Evolutionary conservation across 257 asterid species (phyloP), one percentile per base, ranked within the genome.

Genomic region (Pogostemon cablin): DNA sequence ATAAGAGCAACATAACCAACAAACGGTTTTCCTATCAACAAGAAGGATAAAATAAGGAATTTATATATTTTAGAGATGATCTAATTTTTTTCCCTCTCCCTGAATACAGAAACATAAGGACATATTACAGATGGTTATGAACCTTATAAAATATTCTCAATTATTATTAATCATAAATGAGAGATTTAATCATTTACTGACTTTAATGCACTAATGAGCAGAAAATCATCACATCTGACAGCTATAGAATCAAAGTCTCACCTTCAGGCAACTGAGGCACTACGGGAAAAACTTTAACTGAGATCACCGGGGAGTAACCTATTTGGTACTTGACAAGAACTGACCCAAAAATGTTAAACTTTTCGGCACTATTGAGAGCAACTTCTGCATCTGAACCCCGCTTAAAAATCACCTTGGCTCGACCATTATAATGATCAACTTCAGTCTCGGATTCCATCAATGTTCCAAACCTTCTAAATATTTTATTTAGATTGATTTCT

Each of bases 361-460:
- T 83, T 68, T 80, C 84, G 0, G 86, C 87, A 76, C 98, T 92
- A 71, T 80, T 80, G 44, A 55, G 82, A 65, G 98, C 98, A 71
- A 86, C 86, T 79, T 88, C 92, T 65, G 98, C 98, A 73, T 92
- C 98, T 11, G 88, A 74, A 54, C 96, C 96, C 75, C 85, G 83
- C 74, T 92, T 92, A 72, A 89, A 90, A 72, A 90, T 85, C 63
- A 92, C 88, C 67, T 86, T 88, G 12, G 91, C 98, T 37, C 88
- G 88, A 38, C 83, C 87, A 48, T 86, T 80, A 4, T 81, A 90
- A 1, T 71, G 85, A 78, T 84, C 83, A 53, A 86, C 86, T 85
- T 86, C 92, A 3, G 98, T 92, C 80, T 92, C 95, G 12, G 89
- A 80, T 81, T 92, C 98, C 89, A 81, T 85, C 82, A 92, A 63